Percentiles rank a stretch among this genome's conserved stretches.
Evolutionary conservation across 805 yeast species (phyloP).

Genomic region (Yamadazyma ubonensis): DNA sequence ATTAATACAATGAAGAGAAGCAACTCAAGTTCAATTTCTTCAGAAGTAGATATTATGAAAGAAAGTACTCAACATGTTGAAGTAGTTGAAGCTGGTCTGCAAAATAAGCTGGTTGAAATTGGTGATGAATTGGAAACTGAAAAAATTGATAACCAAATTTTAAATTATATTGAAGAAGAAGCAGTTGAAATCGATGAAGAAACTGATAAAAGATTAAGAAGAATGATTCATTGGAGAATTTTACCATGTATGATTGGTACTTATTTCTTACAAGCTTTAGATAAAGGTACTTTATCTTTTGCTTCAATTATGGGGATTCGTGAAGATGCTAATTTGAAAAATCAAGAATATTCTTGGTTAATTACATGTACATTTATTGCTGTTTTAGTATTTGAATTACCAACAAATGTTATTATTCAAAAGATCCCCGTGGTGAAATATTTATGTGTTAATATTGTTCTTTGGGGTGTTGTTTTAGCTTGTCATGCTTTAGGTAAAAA

Average conservation of each 20-base stretch:
- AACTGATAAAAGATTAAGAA: slow-evolving; percentile 20
- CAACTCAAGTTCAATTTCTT: slow-evolving; percentile 3
- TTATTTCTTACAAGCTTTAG: slow-evolving; percentile 57
- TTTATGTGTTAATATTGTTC: slow-evolving; percentile 43
- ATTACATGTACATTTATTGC: slow-evolving; percentile 55
- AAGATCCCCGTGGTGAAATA: slow-evolving; percentile 51
- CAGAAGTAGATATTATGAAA: slow-evolving; percentile 11
- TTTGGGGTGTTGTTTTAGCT: slow-evolving; percentile 56
- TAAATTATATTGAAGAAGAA: slow-evolving; percentile 17
- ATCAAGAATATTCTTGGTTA: slow-evolving; percentile 49
- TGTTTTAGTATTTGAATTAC: slow-evolving; percentile 53
- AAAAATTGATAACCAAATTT: slow-evolving; percentile 16
- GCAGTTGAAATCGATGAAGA: slow-evolving; percentile 25
- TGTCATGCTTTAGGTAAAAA: slow-evolving; percentile 52
- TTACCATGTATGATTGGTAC: slow-evolving; percentile 52
- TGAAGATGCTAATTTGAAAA: slow-evolving; percentile 36
- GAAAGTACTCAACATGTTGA: slow-evolving; percentile 11
- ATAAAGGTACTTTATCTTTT: slow-evolving; percentile 55
- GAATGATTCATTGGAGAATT: slow-evolving; percentile 25
- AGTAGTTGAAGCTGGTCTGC: slow-evolving; percentile 6
- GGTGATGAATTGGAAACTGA: slow-evolving; percentile 12
- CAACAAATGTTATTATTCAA: slow-evolving; percentile 32
- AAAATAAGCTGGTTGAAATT: slow-evolving; percentile 8
- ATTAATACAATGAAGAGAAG: background rate
- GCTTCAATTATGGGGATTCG: slow-evolving; percentile 67